Percentiles rank a stretch among this genome's conserved stretches.
Conservation (phyloP, 352 stramenopile species). For the Thalassiosira oceanica region DNA sequence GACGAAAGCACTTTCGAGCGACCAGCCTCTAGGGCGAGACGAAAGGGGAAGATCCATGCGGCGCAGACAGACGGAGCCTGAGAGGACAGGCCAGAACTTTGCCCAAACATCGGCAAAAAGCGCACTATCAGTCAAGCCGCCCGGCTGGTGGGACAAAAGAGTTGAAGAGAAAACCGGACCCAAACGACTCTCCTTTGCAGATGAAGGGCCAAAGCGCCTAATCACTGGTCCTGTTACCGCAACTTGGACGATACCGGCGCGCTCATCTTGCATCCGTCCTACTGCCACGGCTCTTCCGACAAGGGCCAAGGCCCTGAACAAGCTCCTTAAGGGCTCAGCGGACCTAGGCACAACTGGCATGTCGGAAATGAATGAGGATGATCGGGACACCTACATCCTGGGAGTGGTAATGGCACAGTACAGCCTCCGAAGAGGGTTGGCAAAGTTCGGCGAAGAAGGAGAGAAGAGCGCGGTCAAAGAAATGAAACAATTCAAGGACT, state of each 20-base stretch:
- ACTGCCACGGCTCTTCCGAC: background rate
- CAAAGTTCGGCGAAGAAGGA: slow-evolving; percentile 2
- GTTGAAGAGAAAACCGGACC: no score
- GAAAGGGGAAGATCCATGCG: no score
- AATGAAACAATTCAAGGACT: slow-evolving; percentile 26
- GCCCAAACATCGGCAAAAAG: no score
- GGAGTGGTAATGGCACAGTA: slow-evolving; percentile 12
- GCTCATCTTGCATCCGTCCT: background rate
- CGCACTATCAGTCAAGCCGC: no score
- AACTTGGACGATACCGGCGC: background rate
- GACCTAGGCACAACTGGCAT: background rate
- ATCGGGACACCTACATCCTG: background rate
- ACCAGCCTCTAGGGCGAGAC: no score
- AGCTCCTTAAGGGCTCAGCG: background rate
- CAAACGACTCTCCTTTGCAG: no score
- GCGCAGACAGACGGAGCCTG: no score
- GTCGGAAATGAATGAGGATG: background rate
- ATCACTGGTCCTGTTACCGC: background rate
- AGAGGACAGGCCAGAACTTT: no score
- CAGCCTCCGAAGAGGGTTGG: slow-evolving; percentile 6
- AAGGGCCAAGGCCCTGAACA: slow-evolving; percentile 1
- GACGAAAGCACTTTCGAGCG: no score
- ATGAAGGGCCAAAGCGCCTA: no score
- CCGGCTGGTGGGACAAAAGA: no score
- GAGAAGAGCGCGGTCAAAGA: slow-evolving; percentile 22